phyloP scores from a whole-genome alignment of 2,329 filamentous ascomycete species.

The Myriangium duriaei region DNA sequence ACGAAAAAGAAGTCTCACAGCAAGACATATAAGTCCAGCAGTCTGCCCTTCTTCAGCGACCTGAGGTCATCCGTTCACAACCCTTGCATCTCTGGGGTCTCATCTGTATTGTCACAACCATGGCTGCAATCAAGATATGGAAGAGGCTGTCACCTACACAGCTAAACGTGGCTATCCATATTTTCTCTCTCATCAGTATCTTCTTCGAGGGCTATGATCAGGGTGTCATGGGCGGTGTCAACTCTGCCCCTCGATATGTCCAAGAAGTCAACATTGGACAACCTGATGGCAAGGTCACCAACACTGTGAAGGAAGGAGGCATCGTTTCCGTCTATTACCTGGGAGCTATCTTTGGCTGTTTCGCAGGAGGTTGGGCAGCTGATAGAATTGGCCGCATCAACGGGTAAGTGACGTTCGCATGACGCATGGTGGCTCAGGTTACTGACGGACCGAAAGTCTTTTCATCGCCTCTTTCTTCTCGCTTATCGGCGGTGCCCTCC shows the following conservation, averaged over 20 bases:
- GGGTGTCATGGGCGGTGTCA: constrained; percentile 43
- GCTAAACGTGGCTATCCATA: constrained; percentile 28
- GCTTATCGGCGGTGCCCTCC: constrained; percentile 37
- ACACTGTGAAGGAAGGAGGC: constrained; percentile 39
- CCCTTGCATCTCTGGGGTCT: too few species aligned
- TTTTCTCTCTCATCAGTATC: constrained; percentile 23
- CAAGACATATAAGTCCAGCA: too few species aligned
- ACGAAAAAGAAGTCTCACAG: too few species aligned
- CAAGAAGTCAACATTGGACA: constrained; percentile 34
- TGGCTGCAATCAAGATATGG: constrained; percentile 24
- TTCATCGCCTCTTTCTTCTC: constrained; percentile 37
- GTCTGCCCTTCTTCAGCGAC: too few species aligned
- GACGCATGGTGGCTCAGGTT: too few species aligned
- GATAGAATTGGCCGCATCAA: constrained; percentile 43
- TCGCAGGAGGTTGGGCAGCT: constrained; percentile 38
- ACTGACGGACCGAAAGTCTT: too few species aligned
- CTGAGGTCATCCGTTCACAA: too few species aligned
- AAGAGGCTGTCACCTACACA: constrained; percentile 30
- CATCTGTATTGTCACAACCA: too few species aligned
- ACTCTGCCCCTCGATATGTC: constrained; percentile 30
- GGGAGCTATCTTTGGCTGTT: constrained; percentile 39
- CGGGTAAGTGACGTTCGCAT: constrained; percentile 22
- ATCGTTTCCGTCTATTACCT: constrained; percentile 43
- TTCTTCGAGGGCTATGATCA: constrained; percentile 41
- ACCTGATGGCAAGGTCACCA: constrained; percentile 34